Base-by-base conservation (phyloP, 2,329 filamentous ascomycete genomes). In the Calonectria fujianensis region DNA sequence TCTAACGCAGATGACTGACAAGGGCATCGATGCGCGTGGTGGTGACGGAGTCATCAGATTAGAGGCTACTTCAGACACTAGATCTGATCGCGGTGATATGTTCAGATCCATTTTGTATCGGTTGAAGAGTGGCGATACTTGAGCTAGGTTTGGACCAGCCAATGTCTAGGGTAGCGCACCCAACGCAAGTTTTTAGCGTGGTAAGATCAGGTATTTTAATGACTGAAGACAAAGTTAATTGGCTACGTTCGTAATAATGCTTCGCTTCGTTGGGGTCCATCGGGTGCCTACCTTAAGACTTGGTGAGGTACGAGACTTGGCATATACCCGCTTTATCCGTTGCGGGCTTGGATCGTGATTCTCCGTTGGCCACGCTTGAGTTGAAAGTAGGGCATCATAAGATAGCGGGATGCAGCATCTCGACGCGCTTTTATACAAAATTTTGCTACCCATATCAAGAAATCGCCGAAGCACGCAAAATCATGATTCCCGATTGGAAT, bases 281-380 rank as follows among this genome's bases (percentile, higher is more conserved):
- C 9, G 24, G 18, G 18, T 20, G 20, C 41, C 18, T 65, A 48
- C 61, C 37, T 45, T 52, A 31, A 8, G 41, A 24, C 45, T 48
- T 70, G 52, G n/a, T 29, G n/a, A 59, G 39, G 39, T 37, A 27
- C 20, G 27, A 35, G 37, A 73, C 66, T 69, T 73, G 71, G 71
- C 71, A 31, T 69, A 8, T 29, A 65, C 48, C 71, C 71, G 71
- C 59, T 18, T 27, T 65, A 73, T 73, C 71, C 71, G 71, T 31
- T 20, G 4, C 20, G 37, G 18, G 37, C 24, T 50, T 35, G 61
- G 16, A 48, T 45, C 27, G 29, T 41, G 57, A 41, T 39, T 18
- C 27, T 63, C 16, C 4, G 57, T 2, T 20, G 32, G 37, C 4
- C n/a, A 24, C 8, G 35, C 27, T 41, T 18, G 35, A 13, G 16